Percentiles rank a stretch among this genome's conserved stretches.
Evolutionary conservation across 208 protist species (phyloP).

Genomic region (Endotrypanum monterogeii): DNA sequence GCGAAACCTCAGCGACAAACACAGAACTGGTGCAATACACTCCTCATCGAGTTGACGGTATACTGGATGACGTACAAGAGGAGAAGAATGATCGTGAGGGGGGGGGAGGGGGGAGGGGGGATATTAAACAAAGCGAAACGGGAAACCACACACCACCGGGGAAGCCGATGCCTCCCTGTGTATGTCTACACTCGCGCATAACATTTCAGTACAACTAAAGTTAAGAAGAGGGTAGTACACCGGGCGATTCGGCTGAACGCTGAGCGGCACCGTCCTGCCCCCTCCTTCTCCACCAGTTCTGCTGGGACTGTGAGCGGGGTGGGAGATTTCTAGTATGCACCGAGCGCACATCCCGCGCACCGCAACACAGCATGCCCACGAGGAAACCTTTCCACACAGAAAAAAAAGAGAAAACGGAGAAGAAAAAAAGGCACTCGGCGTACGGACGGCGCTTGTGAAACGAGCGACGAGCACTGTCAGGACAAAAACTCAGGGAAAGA

Average conservation of each 20-base stretch:
- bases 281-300: not conserved
- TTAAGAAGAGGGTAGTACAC: not conserved
- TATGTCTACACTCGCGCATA: not conserved
- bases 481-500: not conserved
- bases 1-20: not conserved
- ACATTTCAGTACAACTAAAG: not conserved
- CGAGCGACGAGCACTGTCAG: not conserved
- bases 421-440: no score
- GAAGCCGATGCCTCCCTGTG: not conserved
- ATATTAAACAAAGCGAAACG: not conserved
- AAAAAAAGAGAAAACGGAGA: not conserved
- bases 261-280: not conserved
- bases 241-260: not conserved
- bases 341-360: not conserved
- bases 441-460: not conserved
- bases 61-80: conserved; percentile 1
- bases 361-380: not conserved
- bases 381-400: not conserved
- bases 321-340: not conserved
- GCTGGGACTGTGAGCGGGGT: not conserved
- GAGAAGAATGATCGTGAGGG: conserved; percentile 11
- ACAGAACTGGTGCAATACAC: not conserved
- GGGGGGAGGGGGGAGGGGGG: not conserved
- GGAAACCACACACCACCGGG: not conserved
- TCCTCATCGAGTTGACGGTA: not conserved